These are phyloP conservation scores for Yarrowia keelungensis DNA, from an alignment of 805 yeast species.

Conservation along the genomic window DNA sequence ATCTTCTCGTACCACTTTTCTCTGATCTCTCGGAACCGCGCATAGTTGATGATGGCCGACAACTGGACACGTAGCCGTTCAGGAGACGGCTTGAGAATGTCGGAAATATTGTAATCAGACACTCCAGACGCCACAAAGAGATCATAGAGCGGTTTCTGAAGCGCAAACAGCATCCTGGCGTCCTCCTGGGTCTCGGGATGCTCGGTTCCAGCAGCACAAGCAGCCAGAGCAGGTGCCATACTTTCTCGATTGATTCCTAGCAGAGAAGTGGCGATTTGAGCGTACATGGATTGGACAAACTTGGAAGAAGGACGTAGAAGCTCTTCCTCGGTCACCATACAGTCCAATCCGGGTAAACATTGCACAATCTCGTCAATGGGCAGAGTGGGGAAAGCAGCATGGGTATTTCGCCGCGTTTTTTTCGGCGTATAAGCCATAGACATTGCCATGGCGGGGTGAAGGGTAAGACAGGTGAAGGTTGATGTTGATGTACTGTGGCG, in stretches of 20 bases:
- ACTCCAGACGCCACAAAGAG: conserved; percentile 35
- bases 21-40: conserved; percentile 30
- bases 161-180: conserved; percentile 19
- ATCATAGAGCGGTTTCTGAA: conserved; percentile 28
- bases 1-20: conserved; percentile 33
- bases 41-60: conserved; percentile 37
- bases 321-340: conserved; percentile 29
- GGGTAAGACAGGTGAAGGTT: no score
- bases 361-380: conserved; percentile 34
- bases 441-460: neutral
- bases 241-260: conserved; percentile 33
- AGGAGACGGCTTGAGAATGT: conserved; percentile 27
- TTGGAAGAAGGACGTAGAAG: conserved; percentile 11
- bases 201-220: conserved; percentile 11
- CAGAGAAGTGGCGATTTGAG: conserved; percentile 20
- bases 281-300: conserved; percentile 36
- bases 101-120: conserved; percentile 30
- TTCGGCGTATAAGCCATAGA: conserved; percentile 33
- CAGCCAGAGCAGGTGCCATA: conserved; percentile 30
- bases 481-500: no score
- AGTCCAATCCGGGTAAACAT: conserved; percentile 18
- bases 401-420: conserved; percentile 14
- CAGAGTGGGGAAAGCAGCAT: conserved; percentile 31
- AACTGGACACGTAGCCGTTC: conserved; percentile 25
- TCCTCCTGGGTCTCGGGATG: conserved; percentile 36